Percentiles rank a stretch among this genome's conserved stretches.
Conservation (phyloP, 2,329 filamentous ascomycete genomes). For the Diaporthe sp. region DNA sequence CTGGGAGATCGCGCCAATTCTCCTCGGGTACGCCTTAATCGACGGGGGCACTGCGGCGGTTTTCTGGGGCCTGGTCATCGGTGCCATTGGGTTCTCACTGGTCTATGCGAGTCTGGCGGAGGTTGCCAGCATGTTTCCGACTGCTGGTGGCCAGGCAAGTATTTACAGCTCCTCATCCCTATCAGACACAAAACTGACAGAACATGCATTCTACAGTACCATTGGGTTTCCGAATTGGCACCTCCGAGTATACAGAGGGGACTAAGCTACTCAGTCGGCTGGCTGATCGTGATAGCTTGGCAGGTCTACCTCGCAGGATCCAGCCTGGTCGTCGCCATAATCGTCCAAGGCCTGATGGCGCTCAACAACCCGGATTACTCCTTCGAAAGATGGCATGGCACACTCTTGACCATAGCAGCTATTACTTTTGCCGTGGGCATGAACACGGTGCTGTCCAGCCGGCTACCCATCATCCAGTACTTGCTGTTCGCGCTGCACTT, state of each 20-base stretch:
- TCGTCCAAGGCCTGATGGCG: slow-evolving; percentile 3
- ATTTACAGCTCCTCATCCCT: too few species aligned
- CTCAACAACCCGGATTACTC: slow-evolving; percentile 2
- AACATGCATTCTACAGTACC: background rate
- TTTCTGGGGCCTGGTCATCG: slow-evolving; percentile 9
- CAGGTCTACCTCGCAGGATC: slow-evolving; percentile 15
- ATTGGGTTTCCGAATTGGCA: slow-evolving; percentile 24
- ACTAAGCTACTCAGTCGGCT: slow-evolving; percentile 4
- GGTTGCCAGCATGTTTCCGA: slow-evolving; percentile 19
- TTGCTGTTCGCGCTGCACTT: slow-evolving; percentile 10
- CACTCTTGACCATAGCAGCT: slow-evolving; percentile 5
- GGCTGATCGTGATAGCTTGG: slow-evolving; percentile 22
- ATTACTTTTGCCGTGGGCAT: background rate
- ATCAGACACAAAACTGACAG: background rate
- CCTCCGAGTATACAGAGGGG: background rate
- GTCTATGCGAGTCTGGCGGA: slow-evolving; percentile 22
- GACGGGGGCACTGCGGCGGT: slow-evolving; percentile 1
- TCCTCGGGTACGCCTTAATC: background rate
- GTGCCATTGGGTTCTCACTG: background rate
- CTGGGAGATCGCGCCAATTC: slow-evolving; percentile 16
- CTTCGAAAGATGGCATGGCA: slow-evolving; percentile 12
- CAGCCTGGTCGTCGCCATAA: background rate
- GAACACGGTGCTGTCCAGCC: slow-evolving; percentile 2
- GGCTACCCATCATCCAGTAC: background rate
- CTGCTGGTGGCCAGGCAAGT: slow-evolving; percentile 16